Percentiles rank a stretch among this genome's conserved stretches.
Conservation (phyloP, 371 early-diverging fungal species). For the Apophysomyces elegans region DNA sequence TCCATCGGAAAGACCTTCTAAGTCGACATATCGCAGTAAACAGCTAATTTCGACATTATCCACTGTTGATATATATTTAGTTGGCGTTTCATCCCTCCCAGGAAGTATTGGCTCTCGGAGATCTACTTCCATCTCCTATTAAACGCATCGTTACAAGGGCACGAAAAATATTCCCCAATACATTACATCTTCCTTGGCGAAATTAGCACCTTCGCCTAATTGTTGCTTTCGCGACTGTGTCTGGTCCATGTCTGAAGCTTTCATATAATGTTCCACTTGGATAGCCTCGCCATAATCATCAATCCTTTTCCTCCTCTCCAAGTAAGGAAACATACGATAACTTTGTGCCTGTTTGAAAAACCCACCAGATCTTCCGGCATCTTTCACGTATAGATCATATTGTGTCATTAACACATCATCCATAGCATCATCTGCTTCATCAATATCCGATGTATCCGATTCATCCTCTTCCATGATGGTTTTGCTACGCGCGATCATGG, state of each 20-base stretch:
- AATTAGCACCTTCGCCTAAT: constrained; percentile 54
- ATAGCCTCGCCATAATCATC: constrained; percentile 97
- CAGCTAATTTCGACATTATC: constrained; percentile 70
- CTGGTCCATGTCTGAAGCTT: constrained; percentile 51
- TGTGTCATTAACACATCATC: constrained; percentile 61
- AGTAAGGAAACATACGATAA: constrained; percentile 90
- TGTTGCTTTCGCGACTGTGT: constrained; percentile 39
- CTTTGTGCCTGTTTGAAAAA: constrained; percentile 84
- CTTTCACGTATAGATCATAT: constrained; percentile 84
- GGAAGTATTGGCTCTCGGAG: constrained; percentile 51
- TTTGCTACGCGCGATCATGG: constrained; percentile 66
- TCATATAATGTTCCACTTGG: constrained; percentile 73
- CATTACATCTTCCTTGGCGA: constrained; percentile 49
- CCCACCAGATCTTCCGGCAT: constrained; percentile 67
- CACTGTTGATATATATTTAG: constrained; percentile 71
- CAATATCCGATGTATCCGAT: constrained; percentile 63
- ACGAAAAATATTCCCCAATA: background rate
- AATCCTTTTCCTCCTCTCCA: constrained; percentile 77
- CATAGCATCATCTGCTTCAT: constrained; percentile 65
- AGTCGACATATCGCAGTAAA: constrained; percentile 80
- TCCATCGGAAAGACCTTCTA: constrained; percentile 92
- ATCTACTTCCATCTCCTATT: constrained; percentile 48
- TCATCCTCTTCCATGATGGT: constrained; percentile 80
- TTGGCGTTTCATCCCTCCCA: constrained; percentile 64
- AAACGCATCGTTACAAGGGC: background rate